Base-by-base conservation (phyloP, 2,329 filamentous ascomycete species). In the Aotearoamyces nothofagi region DNA sequence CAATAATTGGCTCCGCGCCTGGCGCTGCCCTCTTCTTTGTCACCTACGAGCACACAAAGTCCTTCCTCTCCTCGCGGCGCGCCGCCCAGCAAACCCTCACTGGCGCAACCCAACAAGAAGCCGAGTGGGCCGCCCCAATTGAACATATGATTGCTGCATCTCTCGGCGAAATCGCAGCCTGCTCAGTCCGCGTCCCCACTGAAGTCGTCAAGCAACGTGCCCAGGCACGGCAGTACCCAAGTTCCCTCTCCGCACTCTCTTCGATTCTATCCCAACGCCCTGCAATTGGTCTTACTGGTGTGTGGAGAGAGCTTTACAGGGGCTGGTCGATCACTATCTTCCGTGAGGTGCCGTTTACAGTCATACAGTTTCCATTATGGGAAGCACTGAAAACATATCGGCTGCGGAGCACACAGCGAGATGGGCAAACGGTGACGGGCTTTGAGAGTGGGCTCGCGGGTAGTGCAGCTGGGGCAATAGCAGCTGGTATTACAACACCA, bases 131-230 rank as follows among this genome's bases (percentile, higher is more conserved):
- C 25, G 46, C 22, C 39, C 53, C 25, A 33, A 36, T 66, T 20
- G 59, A 66, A 20, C 86, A 94, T 56, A 94, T 94, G 73, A 49
- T 77, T 1, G 86, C 90, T 1, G 90, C 86, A 1, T 80, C 72
- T 24, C 49, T 86, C 25, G 92, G 90, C 30, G 90, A 98, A 55
- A 64, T 96, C 2, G 83, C 87, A 3, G 92, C 90, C 1, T 98
- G 90, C 54, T 74, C 84, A 1, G 75, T 98, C 5, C 66, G 90
- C 31, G 90, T 98, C 12, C 90, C 90, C 6, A 96, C 86, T 0
- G 90, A 98, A 52, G 90, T 98, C 4, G 69, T 98, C 45, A 98
- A 98, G 66, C 90, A 96, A 63, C 69, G 92, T 34, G 86, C 90
- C 11, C 90, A 98, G 56, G 90, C 90, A 0, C 73, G 75, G 5